A percentile compares a stretch with the other conserved stretches of the same genome.
Conservation (phyloP, 2,329 filamentous ascomycete species). For the Botrytis galanthina region DNA sequence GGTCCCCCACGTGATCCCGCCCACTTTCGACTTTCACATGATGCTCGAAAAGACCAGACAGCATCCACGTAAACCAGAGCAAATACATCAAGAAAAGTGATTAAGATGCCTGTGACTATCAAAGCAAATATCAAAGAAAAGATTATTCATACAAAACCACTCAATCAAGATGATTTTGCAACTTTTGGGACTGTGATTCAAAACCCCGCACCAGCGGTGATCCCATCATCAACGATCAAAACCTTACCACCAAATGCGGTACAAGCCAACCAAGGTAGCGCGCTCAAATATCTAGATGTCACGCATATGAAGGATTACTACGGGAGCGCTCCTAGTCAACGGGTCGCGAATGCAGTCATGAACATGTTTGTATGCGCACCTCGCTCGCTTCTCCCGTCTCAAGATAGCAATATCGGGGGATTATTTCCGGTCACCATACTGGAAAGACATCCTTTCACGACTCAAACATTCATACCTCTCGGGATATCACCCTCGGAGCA, state of each 20-base stretch:
- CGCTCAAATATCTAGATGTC: slow-evolving; percentile 81
- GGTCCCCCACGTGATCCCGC: neutral
- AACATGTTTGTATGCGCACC: slow-evolving; percentile 88
- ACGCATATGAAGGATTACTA: slow-evolving; percentile 74
- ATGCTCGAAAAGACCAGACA: neutral
- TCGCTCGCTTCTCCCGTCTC: slow-evolving; percentile 48
- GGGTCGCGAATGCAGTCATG: slow-evolving; percentile 61
- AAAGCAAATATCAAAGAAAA: slow-evolving; percentile 10
- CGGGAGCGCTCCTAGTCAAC: slow-evolving; percentile 57
- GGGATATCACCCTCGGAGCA: slow-evolving; percentile 48
- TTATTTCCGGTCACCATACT: slow-evolving; percentile 70
- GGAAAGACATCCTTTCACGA: slow-evolving; percentile 90
- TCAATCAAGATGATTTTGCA: slow-evolving; percentile 68
- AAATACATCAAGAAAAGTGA: neutral
- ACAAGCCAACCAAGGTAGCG: slow-evolving; percentile 79
- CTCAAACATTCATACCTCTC: slow-evolving; percentile 87
- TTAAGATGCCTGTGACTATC: slow-evolving; percentile 30
- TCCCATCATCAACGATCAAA: slow-evolving; percentile 44
- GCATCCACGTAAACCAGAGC: neutral
- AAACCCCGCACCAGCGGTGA: slow-evolving; percentile 62
- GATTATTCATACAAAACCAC: slow-evolving; percentile 57
- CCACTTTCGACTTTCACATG: slow-evolving; percentile 8
- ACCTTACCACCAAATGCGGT: slow-evolving; percentile 47
- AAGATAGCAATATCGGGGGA: slow-evolving; percentile 27
- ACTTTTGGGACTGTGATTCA: slow-evolving; percentile 81